Evolutionary conservation across 2,329 filamentous ascomycete genomes (phyloP).

Genomic region (Cytospora piceicola): DNA sequence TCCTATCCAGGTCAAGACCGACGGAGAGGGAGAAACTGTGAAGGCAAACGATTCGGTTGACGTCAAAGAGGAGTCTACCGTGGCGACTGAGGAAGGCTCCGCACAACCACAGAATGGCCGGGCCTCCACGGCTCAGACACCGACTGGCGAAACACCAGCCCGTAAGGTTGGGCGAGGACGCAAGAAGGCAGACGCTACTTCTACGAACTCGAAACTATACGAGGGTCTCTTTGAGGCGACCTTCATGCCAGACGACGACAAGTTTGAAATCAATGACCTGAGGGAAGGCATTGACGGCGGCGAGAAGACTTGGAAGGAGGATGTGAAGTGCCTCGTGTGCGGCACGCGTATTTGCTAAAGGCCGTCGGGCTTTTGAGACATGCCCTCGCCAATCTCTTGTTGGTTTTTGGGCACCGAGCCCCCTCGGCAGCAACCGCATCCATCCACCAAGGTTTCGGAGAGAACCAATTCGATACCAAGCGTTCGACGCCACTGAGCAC

Average conservation of each 20-base stretch:
- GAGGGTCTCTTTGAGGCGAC: conserved; percentile 56
- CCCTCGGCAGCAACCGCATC: not conserved
- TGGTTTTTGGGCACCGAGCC: not conserved
- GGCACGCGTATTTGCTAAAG: conserved; percentile 49
- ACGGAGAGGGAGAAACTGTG: conserved; percentile 45
- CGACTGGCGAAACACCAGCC: conserved; percentile 32
- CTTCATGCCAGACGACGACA: conserved; percentile 50
- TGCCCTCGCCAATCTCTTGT: not conserved
- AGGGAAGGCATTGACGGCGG: conserved; percentile 52
- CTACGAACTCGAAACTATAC: conserved; percentile 50
- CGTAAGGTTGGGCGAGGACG: conserved; percentile 38
- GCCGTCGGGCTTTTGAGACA: not conserved
- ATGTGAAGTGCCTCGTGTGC: conserved; percentile 56
- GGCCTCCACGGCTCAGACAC: conserved; percentile 34
- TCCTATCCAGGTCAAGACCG: conserved; percentile 57
- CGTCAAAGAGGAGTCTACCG: conserved; percentile 41
- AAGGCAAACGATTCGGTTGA: conserved; percentile 42
- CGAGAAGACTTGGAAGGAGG: conserved; percentile 58
- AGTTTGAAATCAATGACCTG: conserved; percentile 57
- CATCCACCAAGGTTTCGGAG: not conserved
- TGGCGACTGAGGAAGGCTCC: conserved; percentile 28
- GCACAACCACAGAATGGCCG: conserved; percentile 30
- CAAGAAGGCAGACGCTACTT: conserved; percentile 42
- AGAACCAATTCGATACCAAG: not conserved
- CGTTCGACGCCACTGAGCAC: not conserved